Base-by-base conservation (phyloP, 2,329 filamentous ascomycete species). In the Amauroascus niger region DNA sequence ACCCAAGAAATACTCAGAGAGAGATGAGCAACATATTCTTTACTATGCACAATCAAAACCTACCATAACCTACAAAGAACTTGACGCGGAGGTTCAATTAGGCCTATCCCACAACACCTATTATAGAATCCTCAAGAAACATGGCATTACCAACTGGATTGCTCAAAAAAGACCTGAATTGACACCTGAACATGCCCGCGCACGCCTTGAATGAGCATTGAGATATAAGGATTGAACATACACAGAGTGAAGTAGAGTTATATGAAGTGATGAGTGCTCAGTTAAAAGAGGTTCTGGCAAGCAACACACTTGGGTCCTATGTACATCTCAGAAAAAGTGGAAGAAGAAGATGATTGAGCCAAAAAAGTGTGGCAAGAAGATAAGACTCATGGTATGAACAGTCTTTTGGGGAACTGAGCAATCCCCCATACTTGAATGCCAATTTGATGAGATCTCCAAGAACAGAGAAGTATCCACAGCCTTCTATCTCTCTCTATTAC, bases 241-340 rank as follows among this genome's bases (percentile, higher is more conserved):
- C n/a, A n/a, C n/a, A n/a, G n/a, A 51, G 37, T 28, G 48, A 26
- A 22, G 20, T 28, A 37, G n/a, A 13, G 33, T 51, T 39, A 51
- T 51, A 28, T 51, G 48, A 28, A 51, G 14, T 28, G 48, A 51
- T 51, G 33, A 51, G 30, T 51, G 48, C 22, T 51, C 48, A 24
- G 37, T 51, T 9, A 18, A 51, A 41, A 13, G 32, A 3, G 48
- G 32, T 41, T 20, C 32, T 16, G 48, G 48, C 24, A 51, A 43
- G 22, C 40, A 44, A 44, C 22, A 18, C 16, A 11, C 9, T 22
- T 44, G 40, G 40, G 18, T 24, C 7, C 18, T 44, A 11, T 24
- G 40, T 20, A 44, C 18, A 24, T 16, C 40, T n/a, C 40, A 44
- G 18, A 5, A 44, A 44, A 44, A 44, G 22, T 44, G 40, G 18